Base-by-base conservation (phyloP, 139 green algal genomes). In the Chlamydomonas schloesseri region DNA sequence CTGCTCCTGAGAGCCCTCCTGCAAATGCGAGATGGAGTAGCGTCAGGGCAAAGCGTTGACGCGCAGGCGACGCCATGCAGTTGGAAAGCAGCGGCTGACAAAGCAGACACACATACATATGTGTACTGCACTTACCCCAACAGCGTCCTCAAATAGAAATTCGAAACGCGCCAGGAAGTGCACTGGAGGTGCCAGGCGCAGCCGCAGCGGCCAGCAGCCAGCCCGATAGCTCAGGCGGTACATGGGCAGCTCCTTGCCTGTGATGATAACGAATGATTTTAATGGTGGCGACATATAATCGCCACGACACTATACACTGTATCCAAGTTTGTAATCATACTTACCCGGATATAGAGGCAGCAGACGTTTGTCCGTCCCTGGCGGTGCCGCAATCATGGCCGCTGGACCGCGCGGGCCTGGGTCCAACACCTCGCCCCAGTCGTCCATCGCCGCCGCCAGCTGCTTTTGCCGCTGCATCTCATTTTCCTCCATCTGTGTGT, bases 121-220 rank as follows among this genome's bases (percentile, higher is more conserved):
- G 55, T 6, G 33, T 13, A 15, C 13, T 3, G 65, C 1, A 33
- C 75, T 58, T 24, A 86, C 79, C 67, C 64, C 79, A 47, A 85
- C 26, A 5, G 29, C 67, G 37, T 85, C 79, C 65, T 86, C 80
- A 23, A 86, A 86, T 18, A 86, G 47, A 68, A 86, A 86, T 47
- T 86, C 80, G 47, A 86, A 86, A 23, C 67, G 34, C 37, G 80
- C 80, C 80, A 86, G 46, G 28, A 74, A 55, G 42, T 28, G 37
- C 18, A 84, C 26, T 24, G 78, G 64, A 29, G 78, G 78, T 10
- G 78, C 33, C n/a, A 84, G 65, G 20, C 64, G 24, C 20, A 67
- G n/a, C 37, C 78, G 64, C 33, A 84, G 42, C 17, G 65, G 60
- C 78, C 78, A 84, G 78, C 78, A 84, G 37, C 78, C 78, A 9